Percentiles rank a stretch among this genome's conserved stretches.
Conservation (phyloP, 495 filamentous ascomycete species). For the Penicillium coffeae region DNA sequence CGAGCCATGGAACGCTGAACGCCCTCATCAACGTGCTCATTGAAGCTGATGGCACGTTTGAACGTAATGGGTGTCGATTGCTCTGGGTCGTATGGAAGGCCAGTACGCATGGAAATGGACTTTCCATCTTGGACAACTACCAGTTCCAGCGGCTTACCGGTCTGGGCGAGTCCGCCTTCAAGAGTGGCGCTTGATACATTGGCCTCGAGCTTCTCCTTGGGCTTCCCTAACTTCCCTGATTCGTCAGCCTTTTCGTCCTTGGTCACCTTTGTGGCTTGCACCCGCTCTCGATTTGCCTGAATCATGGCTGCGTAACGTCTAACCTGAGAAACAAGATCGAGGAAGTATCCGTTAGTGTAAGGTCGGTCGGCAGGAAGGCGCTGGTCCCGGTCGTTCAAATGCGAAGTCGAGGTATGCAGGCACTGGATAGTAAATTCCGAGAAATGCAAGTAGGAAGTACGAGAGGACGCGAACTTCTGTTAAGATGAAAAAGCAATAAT, state of each 20-base stretch:
- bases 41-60: slow-evolving; percentile 61
- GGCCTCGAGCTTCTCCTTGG: slow-evolving; percentile 1
- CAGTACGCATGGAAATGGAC: slow-evolving; percentile 67
- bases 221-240: slow-evolving; percentile 1
- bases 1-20: slow-evolving; percentile 85
- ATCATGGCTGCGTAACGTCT: slow-evolving; percentile 64
- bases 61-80: slow-evolving; percentile 39
- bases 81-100: slow-evolving; percentile 43
- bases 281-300: slow-evolving; percentile 46
- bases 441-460: slow-evolving; percentile 71
- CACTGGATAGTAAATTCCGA: slow-evolving; percentile 83
- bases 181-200: slow-evolving; percentile 56
- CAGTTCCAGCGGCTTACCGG: slow-evolving; percentile 72
- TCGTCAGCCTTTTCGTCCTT: slow-evolving; percentile 10
- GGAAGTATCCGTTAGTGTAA: slow-evolving; percentile 89
- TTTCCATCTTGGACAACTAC: slow-evolving; percentile 76
- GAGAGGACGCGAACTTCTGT: slow-evolving; percentile 70
- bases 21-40: slow-evolving; percentile 58
- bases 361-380: slow-evolving; percentile 75
- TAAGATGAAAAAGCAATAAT: slow-evolving; percentile 37
- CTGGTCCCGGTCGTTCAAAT: slow-evolving; percentile 75
- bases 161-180: slow-evolving; percentile 70
- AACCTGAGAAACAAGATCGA: slow-evolving; percentile 87
- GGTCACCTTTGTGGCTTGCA: slow-evolving; percentile 17
- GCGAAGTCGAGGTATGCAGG: slow-evolving; percentile 76